A percentile compares a stretch with the other conserved stretches of the same genome.
Evolutionary conservation across 2,329 filamentous ascomycete genomes (phyloP).

Genomic region (Epicoccum nigrum): DNA sequence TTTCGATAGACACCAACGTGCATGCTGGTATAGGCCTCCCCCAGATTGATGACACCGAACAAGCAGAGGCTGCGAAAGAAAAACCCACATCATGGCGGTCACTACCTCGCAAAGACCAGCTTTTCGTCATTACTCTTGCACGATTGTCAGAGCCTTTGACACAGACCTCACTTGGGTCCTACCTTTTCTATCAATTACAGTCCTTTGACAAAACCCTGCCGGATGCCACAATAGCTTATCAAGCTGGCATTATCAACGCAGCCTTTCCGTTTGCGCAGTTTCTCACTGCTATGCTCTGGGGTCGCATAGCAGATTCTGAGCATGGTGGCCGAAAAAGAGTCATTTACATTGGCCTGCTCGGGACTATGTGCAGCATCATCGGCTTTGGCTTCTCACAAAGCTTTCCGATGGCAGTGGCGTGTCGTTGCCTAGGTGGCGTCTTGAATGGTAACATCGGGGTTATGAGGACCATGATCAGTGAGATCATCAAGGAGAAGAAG

Average conservation of each 20-base stretch:
- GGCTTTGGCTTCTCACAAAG: constrained; percentile 72
- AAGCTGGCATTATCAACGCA: constrained; percentile 78
- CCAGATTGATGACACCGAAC: constrained; percentile 30
- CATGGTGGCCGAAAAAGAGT: constrained; percentile 74
- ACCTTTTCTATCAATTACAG: constrained; percentile 88
- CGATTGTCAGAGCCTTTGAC: constrained; percentile 82
- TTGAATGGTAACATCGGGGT: constrained; percentile 77
- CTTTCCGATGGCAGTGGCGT: constrained; percentile 67
- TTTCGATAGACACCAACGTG: constrained; percentile 30
- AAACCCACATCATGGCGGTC: constrained; percentile 70
- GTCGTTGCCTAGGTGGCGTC: constrained; percentile 69
- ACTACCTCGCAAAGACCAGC: constrained; percentile 77
- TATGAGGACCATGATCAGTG: constrained; percentile 75
- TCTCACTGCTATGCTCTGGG: constrained; percentile 82
- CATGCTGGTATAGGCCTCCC: constrained; percentile 24
- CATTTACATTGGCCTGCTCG: constrained; percentile 75
- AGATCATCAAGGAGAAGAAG: constrained; percentile 74
- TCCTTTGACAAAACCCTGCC: constrained; percentile 69
- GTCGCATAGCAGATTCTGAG: constrained; percentile 69
- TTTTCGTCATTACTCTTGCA: constrained; percentile 77
- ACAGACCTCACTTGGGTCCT: constrained; percentile 68
- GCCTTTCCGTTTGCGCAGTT: constrained; percentile 85
- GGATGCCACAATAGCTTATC: constrained; percentile 71
- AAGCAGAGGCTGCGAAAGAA: constrained; percentile 42
- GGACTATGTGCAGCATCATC: constrained; percentile 69